These are phyloP conservation scores for Centrapalus pauciflorus DNA, from an alignment of 129 eudicot genomes.

Conservation along the genomic window DNA sequence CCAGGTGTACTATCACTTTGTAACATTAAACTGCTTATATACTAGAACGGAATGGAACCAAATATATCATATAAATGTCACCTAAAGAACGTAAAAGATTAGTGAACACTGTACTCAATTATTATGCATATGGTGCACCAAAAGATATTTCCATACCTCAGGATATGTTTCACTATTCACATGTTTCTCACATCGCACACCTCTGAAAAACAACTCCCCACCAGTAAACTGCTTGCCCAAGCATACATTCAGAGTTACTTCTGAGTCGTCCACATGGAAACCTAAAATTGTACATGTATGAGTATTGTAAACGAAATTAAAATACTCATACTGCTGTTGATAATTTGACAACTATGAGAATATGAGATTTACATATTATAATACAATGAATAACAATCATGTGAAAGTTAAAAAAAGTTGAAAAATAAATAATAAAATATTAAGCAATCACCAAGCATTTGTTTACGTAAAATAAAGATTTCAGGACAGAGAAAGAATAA, in stretches of 20 bases:
- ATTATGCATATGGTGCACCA: neutral
- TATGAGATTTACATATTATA: neutral
- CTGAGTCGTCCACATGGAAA: slow-evolving; percentile 95
- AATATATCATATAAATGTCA: neutral
- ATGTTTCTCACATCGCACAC: slow-evolving; percentile 91
- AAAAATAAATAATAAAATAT: neutral
- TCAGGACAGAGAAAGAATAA: too few species aligned
- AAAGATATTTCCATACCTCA: slow-evolving; percentile 47
- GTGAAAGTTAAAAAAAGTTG: neutral
- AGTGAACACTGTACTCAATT: neutral
- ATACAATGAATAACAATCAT: neutral
- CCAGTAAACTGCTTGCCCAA: slow-evolving; percentile 85
- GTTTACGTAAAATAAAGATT: neutral
- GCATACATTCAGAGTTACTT: slow-evolving; percentile 86
- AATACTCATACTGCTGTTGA: neutral
- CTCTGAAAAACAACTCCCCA: slow-evolving; percentile 89
- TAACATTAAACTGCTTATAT: neutral
- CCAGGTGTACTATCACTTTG: neutral
- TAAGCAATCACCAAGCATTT: neutral
- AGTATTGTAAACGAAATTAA: neutral
- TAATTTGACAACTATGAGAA: neutral
- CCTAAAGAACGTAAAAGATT: neutral
- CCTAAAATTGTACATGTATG: slow-evolving; percentile 38
- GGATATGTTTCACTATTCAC: slow-evolving; percentile 68
- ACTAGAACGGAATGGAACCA: neutral